Evolutionary conservation across 2,329 filamentous ascomycete genomes (phyloP), one percentile per base, ranked within the genome.

Genomic region (Neodidymelliopsis sp.): DNA sequence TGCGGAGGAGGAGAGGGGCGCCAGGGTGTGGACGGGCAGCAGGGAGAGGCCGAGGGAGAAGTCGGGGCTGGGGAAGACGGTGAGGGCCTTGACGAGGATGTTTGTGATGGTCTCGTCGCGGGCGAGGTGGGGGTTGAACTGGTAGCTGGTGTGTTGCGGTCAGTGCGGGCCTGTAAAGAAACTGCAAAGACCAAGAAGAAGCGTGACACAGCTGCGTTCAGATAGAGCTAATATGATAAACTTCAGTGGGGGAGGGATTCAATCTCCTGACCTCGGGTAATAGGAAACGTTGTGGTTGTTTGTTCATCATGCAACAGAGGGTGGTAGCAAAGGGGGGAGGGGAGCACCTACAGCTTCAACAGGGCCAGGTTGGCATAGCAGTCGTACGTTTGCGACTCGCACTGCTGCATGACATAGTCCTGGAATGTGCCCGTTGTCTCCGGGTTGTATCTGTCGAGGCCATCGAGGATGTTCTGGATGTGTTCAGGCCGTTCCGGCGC

Each of bases 21-120:
- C 83, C 59, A 91, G 84, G 58, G 89, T 84, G 72, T 92, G 86
- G 35, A 93, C 88, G 57, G 91, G 91, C 70, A 99, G 91, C 60
- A 99, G 90, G 72, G 96, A 90, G 55, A 99, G 87, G 68, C 89
- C 89, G 67, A 97, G 90, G 66, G 87, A 88, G 85, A 97, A 99
- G 76, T 97, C 92, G 33, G 94, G 86, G 15, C 90, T 92, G 59
- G 94, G 94, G 82, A 99, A 99, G 79, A 96, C 90, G 64, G 93
- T 96, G 73, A 99, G 87, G 62, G 92, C 84, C 83, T 97, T 99
- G 81, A 96, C 92, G 74, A 99, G 91, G 79, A 97, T 89, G 84
- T 97, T 97, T 82, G 94, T 97, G 76, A 94, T 91, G 71, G 93
- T 91, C 77, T 99, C 94, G 72, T 96, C 90, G 81, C 94, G 93